Base-by-base conservation (phyloP, 1,284 basidiomycete species). In the Naganishia sp. region DNA sequence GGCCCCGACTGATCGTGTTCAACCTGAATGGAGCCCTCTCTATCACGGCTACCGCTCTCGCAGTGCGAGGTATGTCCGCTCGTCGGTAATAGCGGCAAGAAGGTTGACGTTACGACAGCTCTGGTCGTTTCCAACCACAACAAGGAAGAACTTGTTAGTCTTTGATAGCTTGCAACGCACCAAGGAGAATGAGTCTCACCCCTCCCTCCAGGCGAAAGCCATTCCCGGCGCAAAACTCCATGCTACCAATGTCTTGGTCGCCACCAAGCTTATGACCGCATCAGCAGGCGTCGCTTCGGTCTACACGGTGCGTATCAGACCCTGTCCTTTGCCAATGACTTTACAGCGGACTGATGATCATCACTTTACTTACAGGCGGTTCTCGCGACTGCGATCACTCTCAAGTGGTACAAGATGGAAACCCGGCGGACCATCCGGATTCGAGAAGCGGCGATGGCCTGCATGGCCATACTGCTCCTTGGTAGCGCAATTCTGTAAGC, bases 1-100 rank as follows among this genome's bases (percentile, higher is more conserved):
- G 64, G 64, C 64, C 64, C 9, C 46, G 64, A 15, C 60, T 60
- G 55, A 66, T 66, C 50, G 46, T 60, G 18, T 66, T 66, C 56
- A 59, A 59, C 42, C 39, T 66, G 16, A 66, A 50, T 46, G 64
- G 64, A 21, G 64, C 64, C 25, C 39, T 66, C 6, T 50, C 46
- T 36, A 59, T 66, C 50, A 52, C 56, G 13, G 56, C 64, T 36
- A 53, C 56, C 10, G 64, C 36, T 39, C 53, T 66, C 43, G 46
- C 64, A 33, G 50, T 50, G 52, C 64, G 56, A 45, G 59, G 64
- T 66, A 48, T 6, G 64, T 54, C 44, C 49, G 9, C 21, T 11
- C 49, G 23, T 25, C 10, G 13, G 36, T 46, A 2, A 28, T 25
- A 50, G 13, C 21, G 13, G 49, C 21, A 25, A 15, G 23, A 3